These are phyloP conservation scores for Candida anutae DNA, from an alignment of 1,139 yeast genomes.

Conservation along the genomic window DNA sequence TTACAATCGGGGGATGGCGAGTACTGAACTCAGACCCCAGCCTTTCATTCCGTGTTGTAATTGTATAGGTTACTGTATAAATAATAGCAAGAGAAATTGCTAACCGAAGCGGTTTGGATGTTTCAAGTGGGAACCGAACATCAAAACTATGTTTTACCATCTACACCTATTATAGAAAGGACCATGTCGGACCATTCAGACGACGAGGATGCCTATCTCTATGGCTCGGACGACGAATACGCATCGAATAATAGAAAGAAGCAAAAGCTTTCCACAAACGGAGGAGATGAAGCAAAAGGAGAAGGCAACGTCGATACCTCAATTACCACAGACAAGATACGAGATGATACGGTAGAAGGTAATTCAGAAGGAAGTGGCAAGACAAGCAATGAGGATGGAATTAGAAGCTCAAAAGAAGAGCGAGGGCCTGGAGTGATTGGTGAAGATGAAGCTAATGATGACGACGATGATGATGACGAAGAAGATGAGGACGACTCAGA, in stretches of 20 bases:
- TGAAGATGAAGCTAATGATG: slow-evolving; percentile 9
- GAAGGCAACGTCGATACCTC: no score
- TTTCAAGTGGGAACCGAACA: background rate
- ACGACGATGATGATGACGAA: slow-evolving; percentile 10
- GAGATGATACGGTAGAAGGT: no score
- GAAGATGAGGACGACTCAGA: slow-evolving; percentile 26
- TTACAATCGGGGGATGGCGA: slow-evolving; percentile 12
- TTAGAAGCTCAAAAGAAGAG: no score
- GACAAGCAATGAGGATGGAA: slow-evolving; percentile 3
- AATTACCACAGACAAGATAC: slow-evolving; percentile 7
- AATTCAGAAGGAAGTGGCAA: no score
- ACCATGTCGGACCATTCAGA: slow-evolving; percentile 26
- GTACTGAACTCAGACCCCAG: no score
- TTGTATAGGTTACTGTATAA: no score
- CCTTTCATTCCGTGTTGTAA: no score
- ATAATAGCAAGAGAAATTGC: no score
- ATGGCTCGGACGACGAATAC: slow-evolving; percentile 63
- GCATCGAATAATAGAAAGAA: slow-evolving; percentile 14
- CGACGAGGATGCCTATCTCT: slow-evolving; percentile 80
- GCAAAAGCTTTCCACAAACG: slow-evolving; percentile 5
- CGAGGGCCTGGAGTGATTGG: no score
- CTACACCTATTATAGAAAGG: no score
- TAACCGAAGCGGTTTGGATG: no score
- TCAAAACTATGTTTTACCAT: no score
- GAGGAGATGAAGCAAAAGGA: slow-evolving; percentile 6